A percentile compares a stretch with the other conserved stretches of the same genome.
Evolutionary conservation across 805 yeast genomes (phyloP).

Genomic region (Saccharomycopsis sp.): DNA sequence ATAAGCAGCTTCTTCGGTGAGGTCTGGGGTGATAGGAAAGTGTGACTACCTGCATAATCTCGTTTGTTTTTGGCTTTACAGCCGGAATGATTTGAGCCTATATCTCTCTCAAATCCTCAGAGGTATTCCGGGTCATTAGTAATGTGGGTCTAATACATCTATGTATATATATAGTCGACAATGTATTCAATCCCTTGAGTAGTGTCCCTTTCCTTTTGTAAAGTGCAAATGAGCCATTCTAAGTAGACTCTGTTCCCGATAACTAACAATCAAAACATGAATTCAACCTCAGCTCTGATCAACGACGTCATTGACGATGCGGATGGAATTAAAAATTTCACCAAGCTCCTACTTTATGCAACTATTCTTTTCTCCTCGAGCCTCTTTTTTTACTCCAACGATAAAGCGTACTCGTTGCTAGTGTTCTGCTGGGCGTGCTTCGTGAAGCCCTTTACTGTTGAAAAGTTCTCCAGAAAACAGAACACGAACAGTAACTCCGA

Average conservation of each 20-base stretch:
- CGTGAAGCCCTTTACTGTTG: constrained; percentile 28
- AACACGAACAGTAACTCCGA: constrained; percentile 22
- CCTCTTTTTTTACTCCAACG: neutral
- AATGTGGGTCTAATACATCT: too few relatives aligned
- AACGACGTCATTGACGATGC: neutral
- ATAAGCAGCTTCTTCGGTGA: too few relatives aligned
- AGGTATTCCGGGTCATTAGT: too few relatives aligned
- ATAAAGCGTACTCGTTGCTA: constrained; percentile 6
- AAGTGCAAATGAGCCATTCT: too few relatives aligned
- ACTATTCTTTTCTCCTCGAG: neutral
- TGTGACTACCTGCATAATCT: neutral
- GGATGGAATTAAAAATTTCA: neutral
- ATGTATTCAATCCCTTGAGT: too few relatives aligned
- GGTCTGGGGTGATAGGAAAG: neutral
- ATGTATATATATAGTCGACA: too few relatives aligned
- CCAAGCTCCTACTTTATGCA: neutral
- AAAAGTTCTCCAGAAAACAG: constrained; percentile 24
- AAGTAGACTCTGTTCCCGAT: too few relatives aligned
- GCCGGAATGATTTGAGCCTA: too few relatives aligned
- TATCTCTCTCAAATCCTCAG: too few relatives aligned
- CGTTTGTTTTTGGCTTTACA: too few relatives aligned
- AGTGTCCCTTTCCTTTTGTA: too few relatives aligned
- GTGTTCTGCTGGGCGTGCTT: constrained; percentile 32
- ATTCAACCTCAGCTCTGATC: neutral
- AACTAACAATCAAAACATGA: too few relatives aligned